Conservation (phyloP, 176 grass and related monocot species). For the Oryza meridionalis region DNA sequence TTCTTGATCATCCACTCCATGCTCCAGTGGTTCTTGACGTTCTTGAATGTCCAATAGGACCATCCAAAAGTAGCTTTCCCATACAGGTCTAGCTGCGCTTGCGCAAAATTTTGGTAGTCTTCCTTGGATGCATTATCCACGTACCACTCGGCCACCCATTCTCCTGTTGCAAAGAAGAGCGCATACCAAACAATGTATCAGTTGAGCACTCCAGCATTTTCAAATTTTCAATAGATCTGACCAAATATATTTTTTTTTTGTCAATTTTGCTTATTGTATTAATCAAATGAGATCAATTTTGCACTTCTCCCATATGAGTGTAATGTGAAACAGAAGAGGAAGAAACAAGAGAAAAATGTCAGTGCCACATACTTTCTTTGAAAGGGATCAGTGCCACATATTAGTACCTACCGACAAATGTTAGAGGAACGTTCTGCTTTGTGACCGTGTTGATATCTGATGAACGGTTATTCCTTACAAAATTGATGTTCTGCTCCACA, state of each 20-base stretch:
- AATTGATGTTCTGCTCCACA: constrained; percentile 65
- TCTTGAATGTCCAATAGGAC: constrained; percentile 70
- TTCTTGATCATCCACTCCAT: constrained; percentile 85
- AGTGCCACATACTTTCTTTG: neutral
- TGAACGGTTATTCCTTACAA: constrained; percentile 38
- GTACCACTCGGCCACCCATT: constrained; percentile 58
- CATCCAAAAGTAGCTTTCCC: constrained; percentile 65
- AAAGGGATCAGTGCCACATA: no score
- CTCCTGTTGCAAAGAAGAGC: constrained; percentile 32
- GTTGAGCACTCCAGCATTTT: neutral
- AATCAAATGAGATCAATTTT: no score
- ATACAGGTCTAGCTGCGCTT: constrained; percentile 53
- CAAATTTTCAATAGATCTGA: neutral
- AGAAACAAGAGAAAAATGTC: constrained; percentile 47
- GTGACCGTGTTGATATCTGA: constrained; percentile 33
- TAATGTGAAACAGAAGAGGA: no score
- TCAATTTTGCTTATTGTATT: no score
- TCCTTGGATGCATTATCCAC: constrained; percentile 2
- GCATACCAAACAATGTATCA: neutral
- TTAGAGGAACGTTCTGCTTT: constrained; percentile 46
- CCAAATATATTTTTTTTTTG: no score
- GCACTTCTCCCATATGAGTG: no score
- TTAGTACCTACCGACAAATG: neutral
- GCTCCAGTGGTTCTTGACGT: constrained; percentile 60
- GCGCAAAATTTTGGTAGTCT: constrained; percentile 48